Base-by-base conservation (phyloP, 1,139 yeast species). In the Suhomyces atakaporum region DNA sequence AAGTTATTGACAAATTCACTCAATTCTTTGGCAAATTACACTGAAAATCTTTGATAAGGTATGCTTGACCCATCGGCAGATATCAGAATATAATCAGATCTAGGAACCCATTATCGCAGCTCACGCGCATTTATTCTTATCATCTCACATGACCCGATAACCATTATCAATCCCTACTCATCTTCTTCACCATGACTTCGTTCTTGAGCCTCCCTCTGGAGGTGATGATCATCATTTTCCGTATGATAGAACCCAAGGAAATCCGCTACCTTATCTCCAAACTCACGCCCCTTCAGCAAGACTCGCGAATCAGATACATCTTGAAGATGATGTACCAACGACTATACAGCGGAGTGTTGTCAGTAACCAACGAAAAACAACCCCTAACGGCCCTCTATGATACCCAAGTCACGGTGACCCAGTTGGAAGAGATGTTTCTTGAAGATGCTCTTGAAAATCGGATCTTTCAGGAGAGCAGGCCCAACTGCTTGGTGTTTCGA, bases 401-500 rank as follows among this genome's bases (percentile, higher is more conserved):
- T 23, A 46, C 50, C 7, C 34, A 44, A 5, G 29, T 56, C 27
- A 44, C 49, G 2, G 32, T 57, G 2, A 37, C 31, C 9, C 43
- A 49, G 3, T 58, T 57, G 31, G 41, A 43, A 16, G 36, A 42
- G 4, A 46, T 45, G 35, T 44, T 60, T 29, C 35, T 40, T n/a
- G 32, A 43, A 10, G 45, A 45, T 25, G 40, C 39, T 29, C 31
- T 29, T 16, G 40, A 35, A 16, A 38, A 35, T 18, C 11, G 14
- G 6, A 36, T 54, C 8, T 60, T 64, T 35, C 40, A 31, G 25
- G 37, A 30, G 5, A 53, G 57, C 5, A 42, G 66, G 14, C 66
- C 69, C 4, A 47, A 53, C 27, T 36, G 38, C 16, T 38, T 66
- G 5, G 61, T 55, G 36, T 61, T 66, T 37, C 43, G 47, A 12